Conservation (phyloP, 1,284 basidiomycete species). For the Hortiboletus rubellus region DNA sequence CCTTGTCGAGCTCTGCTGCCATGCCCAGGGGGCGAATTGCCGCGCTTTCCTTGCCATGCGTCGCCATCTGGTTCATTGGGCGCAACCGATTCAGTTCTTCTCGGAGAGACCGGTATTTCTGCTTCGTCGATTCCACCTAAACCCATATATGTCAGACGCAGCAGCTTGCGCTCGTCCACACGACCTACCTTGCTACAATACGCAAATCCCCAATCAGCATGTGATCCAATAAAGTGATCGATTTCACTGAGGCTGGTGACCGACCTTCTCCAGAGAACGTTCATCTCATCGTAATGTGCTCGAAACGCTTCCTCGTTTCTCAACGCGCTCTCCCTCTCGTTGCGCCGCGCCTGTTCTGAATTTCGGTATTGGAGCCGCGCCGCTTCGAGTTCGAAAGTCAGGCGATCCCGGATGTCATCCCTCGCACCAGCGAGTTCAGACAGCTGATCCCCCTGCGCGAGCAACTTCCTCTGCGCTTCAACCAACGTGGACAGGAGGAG, state of each 20-base stretch:
- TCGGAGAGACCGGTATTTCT: not conserved
- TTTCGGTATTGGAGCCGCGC: not conserved
- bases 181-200: constrained; percentile 3
- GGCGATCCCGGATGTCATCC: not conserved
- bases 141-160: not conserved
- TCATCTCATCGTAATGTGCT: not conserved
- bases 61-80: too few relatives aligned
- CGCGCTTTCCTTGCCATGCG: not conserved
- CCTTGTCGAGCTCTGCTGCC: not conserved
- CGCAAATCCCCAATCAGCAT: not conserved
- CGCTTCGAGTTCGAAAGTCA: not conserved
- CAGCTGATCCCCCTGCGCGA: not conserved
- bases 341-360: not conserved
- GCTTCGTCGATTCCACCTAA: not conserved
- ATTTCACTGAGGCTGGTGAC: constrained; percentile 5
- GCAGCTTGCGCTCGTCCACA: not conserved
- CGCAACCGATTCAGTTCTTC: not conserved
- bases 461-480: not conserved
- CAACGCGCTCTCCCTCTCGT: not conserved
- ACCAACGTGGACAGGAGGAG: constrained; percentile 1
- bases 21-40: not conserved
- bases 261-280: constrained; percentile 13
- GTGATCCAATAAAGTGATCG: not conserved
- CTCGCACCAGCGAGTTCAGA: not conserved
- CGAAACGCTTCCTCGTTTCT: not conserved